Conservation (phyloP, 2,329 filamentous ascomycete species). For the Botrytis pseudocinerea region DNA sequence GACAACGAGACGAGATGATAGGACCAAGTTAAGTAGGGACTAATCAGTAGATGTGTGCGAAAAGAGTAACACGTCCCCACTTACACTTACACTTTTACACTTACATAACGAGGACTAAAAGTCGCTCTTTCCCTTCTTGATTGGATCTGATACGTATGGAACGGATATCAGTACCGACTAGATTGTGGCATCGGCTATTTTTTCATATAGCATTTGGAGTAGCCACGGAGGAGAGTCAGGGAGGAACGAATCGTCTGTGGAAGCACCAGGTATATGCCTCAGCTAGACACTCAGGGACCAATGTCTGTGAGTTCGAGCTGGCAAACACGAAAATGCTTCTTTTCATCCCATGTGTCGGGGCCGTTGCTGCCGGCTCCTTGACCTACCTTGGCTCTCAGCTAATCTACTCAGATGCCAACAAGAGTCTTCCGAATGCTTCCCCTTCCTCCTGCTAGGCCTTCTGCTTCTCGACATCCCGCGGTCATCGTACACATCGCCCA, state of each 20-base stretch:
- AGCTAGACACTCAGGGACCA: background rate
- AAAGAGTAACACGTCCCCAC: background rate
- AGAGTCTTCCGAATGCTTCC: background rate
- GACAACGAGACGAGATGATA: background rate
- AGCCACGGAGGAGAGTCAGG: background rate
- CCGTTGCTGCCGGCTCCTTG: conserved; percentile 10
- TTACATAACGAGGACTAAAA: background rate
- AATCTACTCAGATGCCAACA: background rate
- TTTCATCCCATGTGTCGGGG: background rate
- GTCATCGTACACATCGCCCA: background rate
- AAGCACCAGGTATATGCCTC: background rate
- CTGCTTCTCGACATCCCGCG: background rate
- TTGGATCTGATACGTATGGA: background rate
- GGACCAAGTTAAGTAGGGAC: no score
- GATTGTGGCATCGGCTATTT: background rate
- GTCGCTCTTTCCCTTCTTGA: background rate
- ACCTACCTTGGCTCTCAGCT: background rate
- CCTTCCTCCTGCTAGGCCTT: background rate
- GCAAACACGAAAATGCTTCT: background rate
- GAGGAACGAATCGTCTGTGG: background rate
- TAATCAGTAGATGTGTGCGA: background rate
- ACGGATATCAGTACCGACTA: background rate
- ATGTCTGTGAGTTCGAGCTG: background rate
- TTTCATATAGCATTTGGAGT: background rate
- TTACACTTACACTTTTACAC: no score